phyloP scores from a whole-genome alignment of 2,329 filamentous ascomycete species.

The Sporothrix brunneoviolacea region DNA sequence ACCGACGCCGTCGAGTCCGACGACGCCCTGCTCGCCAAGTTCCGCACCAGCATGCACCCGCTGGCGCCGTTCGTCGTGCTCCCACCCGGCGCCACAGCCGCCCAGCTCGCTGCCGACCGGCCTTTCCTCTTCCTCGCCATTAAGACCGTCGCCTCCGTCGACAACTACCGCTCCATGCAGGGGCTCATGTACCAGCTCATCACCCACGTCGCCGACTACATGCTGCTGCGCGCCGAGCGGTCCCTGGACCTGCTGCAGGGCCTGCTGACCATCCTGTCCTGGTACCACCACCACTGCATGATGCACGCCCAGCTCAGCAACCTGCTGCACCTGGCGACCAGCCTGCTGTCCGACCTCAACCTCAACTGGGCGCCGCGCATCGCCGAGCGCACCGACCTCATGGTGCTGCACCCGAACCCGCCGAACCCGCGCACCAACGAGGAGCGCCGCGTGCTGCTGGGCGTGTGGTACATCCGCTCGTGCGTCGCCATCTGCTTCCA shows the following conservation, averaged over 20 bases:
- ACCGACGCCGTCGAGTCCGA: conserved; percentile 39
- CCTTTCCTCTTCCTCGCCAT: conserved; percentile 46
- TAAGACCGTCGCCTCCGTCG: conserved; percentile 42
- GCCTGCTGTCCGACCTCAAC: conserved; percentile 41
- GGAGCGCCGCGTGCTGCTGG: conserved; percentile 45
- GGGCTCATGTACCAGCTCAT: conserved; percentile 44
- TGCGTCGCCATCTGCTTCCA: conserved; percentile 36
- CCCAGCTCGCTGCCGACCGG: conserved; percentile 30
- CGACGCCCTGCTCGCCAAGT: conserved; percentile 38
- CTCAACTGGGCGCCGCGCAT: conserved; percentile 35
- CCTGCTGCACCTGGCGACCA: conserved; percentile 41
- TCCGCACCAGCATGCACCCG: conserved; percentile 36
- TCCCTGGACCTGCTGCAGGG: conserved; percentile 45
- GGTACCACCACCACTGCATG: conserved; percentile 50
- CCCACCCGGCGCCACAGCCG: conserved; percentile 28
- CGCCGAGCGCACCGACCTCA: conserved; percentile 36
- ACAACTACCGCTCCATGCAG: conserved; percentile 40
- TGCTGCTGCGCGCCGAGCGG: conserved; percentile 43
- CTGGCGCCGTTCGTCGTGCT: conserved; percentile 43
- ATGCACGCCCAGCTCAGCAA: conserved; percentile 47
- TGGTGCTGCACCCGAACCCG: conserved; percentile 35
- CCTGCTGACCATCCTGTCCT: conserved; percentile 42
- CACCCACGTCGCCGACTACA: conserved; percentile 39
- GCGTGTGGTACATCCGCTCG: conserved; percentile 48
- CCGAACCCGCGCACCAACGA: conserved; percentile 40